A percentile compares a stretch with the other conserved stretches of the same genome.
These are phyloP conservation scores for Kalmusia sp. DNA, from an alignment of 2,329 filamentous ascomycete genomes.

Conservation along the genomic window DNA sequence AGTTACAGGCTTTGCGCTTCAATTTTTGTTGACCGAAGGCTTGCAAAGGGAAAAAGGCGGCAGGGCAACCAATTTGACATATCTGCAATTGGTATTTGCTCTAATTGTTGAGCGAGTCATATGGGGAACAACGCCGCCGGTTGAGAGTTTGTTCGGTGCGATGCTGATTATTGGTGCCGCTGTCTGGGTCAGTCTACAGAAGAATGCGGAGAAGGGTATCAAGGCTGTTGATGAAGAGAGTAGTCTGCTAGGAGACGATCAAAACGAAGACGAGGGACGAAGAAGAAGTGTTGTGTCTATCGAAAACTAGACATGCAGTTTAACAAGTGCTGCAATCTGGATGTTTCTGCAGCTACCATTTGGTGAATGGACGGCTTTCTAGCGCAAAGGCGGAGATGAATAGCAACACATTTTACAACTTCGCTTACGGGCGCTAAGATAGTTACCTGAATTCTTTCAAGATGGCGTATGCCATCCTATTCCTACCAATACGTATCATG, in stretches of 20 bases:
- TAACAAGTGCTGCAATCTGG: neutral
- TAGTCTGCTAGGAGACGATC: slow-evolving; percentile 21
- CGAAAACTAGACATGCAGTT: neutral
- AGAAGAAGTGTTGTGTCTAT: neutral
- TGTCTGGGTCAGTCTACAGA: slow-evolving; percentile 35
- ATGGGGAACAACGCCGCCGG: slow-evolving; percentile 48
- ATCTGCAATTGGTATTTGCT: slow-evolving; percentile 72
- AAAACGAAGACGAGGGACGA: neutral
- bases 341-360: neutral
- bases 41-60: slow-evolving; percentile 71
- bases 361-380: too few species aligned
- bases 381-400: too few species aligned
- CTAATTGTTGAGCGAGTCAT: slow-evolving; percentile 67
- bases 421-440: too few species aligned
- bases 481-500: too few species aligned
- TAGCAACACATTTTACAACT: too few species aligned
- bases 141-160: slow-evolving; percentile 32
- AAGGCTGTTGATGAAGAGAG: slow-evolving; percentile 28
- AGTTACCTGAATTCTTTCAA: too few species aligned
- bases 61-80: slow-evolving; percentile 68
- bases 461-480: too few species aligned
- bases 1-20: slow-evolving; percentile 76
- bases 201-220: slow-evolving; percentile 16
- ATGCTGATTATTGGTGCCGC: slow-evolving; percentile 34
- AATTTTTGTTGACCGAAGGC: slow-evolving; percentile 79